Evolutionary conservation across 2,329 filamentous ascomycete genomes (phyloP).

Genomic region (Curvularia sp.): DNA sequence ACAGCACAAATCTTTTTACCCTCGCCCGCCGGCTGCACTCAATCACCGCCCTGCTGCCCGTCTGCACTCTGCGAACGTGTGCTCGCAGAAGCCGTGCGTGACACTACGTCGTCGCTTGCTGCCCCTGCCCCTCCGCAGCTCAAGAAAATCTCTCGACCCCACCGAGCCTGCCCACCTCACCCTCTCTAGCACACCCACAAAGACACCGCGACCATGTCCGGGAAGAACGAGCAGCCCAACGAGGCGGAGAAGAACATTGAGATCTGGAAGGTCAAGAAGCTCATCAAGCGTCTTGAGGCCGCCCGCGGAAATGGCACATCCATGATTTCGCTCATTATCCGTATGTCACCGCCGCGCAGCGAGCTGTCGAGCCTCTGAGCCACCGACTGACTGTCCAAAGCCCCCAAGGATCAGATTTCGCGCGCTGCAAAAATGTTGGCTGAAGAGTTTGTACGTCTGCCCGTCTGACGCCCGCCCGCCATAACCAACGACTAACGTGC

Average conservation of each 20-base stretch:
- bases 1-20: neutral
- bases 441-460: slow-evolving; percentile 88
- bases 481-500: slow-evolving; percentile 17
- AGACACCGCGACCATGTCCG: slow-evolving; percentile 43
- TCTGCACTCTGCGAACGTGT: slow-evolving; percentile 4
- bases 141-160: slow-evolving; percentile 31
- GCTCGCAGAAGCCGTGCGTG: slow-evolving; percentile 6
- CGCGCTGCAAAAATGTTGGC: slow-evolving; percentile 99
- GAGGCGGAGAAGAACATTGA: slow-evolving; percentile 98
- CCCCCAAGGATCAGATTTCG: slow-evolving; percentile 97
- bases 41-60: neutral
- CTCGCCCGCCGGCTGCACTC: neutral
- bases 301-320: slow-evolving; percentile 98
- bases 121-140: slow-evolving; percentile 17
- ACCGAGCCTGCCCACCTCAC: slow-evolving; percentile 18
- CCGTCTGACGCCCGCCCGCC: neutral
- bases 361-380: neutral
- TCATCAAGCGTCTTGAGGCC: slow-evolving; percentile 97
- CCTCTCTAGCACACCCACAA: slow-evolving; percentile 17
- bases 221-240: slow-evolving; percentile 66
- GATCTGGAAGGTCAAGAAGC: slow-evolving; percentile 99
- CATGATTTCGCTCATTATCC: slow-evolving; percentile 99
- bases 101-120: slow-evolving; percentile 28
- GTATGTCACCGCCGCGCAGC: slow-evolving; percentile 60
- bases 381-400: slow-evolving; percentile 56